Conservation (phyloP, 1,284 basidiomycete species). For the Ceratobasidium sp. region DNA sequence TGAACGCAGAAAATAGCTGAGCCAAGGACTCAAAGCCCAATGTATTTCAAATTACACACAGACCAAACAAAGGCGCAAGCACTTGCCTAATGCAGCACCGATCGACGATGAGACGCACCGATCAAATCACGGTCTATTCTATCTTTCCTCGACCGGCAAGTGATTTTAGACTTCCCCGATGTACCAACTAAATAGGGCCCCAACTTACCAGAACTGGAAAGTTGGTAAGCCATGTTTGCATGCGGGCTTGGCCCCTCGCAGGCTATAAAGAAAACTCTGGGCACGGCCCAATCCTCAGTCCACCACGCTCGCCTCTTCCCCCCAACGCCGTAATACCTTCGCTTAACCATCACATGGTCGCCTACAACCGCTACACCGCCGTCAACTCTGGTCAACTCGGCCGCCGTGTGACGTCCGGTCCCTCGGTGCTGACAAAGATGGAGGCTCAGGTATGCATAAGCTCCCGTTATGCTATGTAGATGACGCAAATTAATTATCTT, state of each 20-base stretch:
- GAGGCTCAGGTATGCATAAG: neutral
- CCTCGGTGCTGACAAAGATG: neutral
- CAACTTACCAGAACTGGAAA: neutral
- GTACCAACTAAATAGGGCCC: no score
- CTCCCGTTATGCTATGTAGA: neutral
- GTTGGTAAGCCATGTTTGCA: neutral
- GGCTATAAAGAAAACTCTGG: neutral
- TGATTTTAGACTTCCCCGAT: no score
- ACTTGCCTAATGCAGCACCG: neutral
- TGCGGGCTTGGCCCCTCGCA: neutral
- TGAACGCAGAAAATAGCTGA: neutral
- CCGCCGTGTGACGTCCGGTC: neutral
- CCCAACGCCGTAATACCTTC: no score
- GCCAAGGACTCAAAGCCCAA: neutral
- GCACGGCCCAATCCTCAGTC: neutral
- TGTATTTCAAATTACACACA: neutral
- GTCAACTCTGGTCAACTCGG: neutral
- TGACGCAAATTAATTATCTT: neutral
- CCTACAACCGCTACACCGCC: neutral
- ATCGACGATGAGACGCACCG: neutral
- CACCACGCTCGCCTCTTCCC: neutral
- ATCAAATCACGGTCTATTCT: no score
- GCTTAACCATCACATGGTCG: neutral
- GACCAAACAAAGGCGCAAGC: constrained; percentile 9
- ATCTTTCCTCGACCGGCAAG: no score